Evolutionary conservation across 106 monocot genomes (phyloP), one percentile per base, ranked within the genome.

Genomic region (Apostasia shenzhenica): DNA sequence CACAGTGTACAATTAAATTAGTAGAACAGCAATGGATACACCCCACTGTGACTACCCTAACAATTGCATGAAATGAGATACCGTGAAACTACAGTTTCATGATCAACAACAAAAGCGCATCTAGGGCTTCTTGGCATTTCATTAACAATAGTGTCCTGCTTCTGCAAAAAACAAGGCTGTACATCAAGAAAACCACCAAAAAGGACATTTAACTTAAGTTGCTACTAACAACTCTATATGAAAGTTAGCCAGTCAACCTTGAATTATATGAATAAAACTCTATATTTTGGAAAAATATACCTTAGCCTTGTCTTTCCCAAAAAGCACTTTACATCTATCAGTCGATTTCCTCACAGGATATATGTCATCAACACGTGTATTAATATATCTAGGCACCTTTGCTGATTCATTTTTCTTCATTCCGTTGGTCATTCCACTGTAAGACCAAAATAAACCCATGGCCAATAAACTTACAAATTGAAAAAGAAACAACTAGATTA

Each of bases 281-380:
- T 4, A 8, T 50, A 50, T 50, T 8, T 5, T 50, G 6, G 8
- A 50, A 50, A 50, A 4, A 5, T 50, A 12, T 14, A 90, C 89
- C 85, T 81, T 83, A 26, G 45, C 10, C 7, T 68, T 80, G 58
- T 76, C 82, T 66, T 90, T 83, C 44, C 78, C 78, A 58, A 67
- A 67, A 5, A 79, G 70, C 26, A 74, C n/a, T 66, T 68, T 74
- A 74, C 75, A 84, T 49, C 78, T 84, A 54, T 83, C 86, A 69
- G 80, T 77, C 11, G 86, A 81, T 54, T 90, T 90, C 55, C 67
- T 86, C 44, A 90, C 61, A 55, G 83, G 86, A 70, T 81, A 90
- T 4, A 81, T 79, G 46, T 78, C 83, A 68, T 61, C 68, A 44
- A 90, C 81, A 55, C 90, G 75, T 1, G 80, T 83, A 66, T 75